Evolutionary conservation across 2,329 filamentous ascomycete species (phyloP), one percentile per base, ranked within the genome.

Genomic region (Aurifilum marmelostoma): DNA sequence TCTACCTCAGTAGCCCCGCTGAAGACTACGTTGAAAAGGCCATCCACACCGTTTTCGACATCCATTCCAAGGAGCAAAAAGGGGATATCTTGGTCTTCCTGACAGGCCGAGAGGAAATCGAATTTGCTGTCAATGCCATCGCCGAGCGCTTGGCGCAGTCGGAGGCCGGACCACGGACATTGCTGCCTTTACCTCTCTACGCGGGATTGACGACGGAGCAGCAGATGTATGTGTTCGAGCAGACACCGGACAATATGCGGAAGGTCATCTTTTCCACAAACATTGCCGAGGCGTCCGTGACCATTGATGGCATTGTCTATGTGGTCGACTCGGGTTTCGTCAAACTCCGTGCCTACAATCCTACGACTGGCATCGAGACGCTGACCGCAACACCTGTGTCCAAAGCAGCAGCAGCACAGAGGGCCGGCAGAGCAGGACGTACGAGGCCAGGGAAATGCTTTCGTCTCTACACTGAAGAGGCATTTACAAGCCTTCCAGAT

Each of bases 231-330:
- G 91, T 98, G 54, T 98, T 98, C 77, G 93, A 97, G 74, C 89
- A 91, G 66, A 83, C 94, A 1, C 89, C 92, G 0, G 89, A 92
- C 71, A 91, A 94, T 69, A 94, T 90, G 1, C 88, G 96, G 56
- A 98, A 98, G 77, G 92, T 97, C 52, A 92, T 99, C 47, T 90
- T 97, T 73, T 91, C 93, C 4, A 98, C 96, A 69, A 98, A 98
- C 77, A 97, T 98, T 72, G 94, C 96, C 16, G 96, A 99, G 82
- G 95, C 96, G 5, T 97, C 93, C 1, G 91, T 99, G 58, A 98
- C 96, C 21, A 97, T 98, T 67, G 91, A 96, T 66, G 94, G 93
- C 2, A 94, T 98, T 70, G 90, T 94, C 67, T 97, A 93, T 75
- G 95, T 99, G 7, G 83, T 98, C 63, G 96, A 99, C 78, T 90